A percentile compares a stretch with the other conserved stretches of the same genome.
phyloP scores from a whole-genome alignment of 768 basidiomycete species.

The Russula dissimulans region DNA sequence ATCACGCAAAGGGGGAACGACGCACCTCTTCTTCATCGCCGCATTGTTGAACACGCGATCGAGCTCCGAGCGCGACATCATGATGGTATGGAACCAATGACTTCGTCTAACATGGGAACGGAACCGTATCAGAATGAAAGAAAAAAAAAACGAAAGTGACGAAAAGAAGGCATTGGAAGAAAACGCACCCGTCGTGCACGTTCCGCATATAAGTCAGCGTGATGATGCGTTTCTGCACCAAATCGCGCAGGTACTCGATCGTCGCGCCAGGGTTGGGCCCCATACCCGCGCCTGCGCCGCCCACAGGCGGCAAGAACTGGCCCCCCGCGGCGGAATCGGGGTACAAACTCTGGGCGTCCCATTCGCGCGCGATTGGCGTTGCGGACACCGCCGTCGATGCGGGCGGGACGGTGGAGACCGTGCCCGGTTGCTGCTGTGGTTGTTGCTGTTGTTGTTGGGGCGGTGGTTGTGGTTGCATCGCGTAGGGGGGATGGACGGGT shows the following conservation, averaged over 20 bases:
- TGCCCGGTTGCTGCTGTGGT: background rate
- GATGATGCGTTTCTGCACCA: constrained; percentile 76
- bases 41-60: constrained; percentile 64
- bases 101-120: constrained; percentile 42
- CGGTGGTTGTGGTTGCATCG: background rate
- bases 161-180: background rate
- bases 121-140: too few species aligned
- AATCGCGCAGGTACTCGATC: constrained; percentile 68
- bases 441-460: background rate
- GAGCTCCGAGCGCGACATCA: constrained; percentile 65
- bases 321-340: constrained; percentile 27
- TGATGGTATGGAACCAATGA: constrained; percentile 85
- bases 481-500: constrained; percentile 20
- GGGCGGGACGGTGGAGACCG: too few species aligned
- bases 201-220: constrained; percentile 79
- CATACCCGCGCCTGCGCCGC: background rate
- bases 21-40: constrained; percentile 72
- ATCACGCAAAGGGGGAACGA: background rate
- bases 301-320: background rate
- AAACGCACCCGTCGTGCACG: constrained; percentile 74
- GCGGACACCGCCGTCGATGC: background rate
- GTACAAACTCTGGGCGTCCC: constrained; percentile 63
- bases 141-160: background rate
- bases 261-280: constrained; percentile 44
- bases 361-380: constrained; percentile 38